Evolutionary conservation across 139 green algal genomes (phyloP), one percentile per base, ranked within the genome.

Genomic region (Haematococcus lacustris): DNA sequence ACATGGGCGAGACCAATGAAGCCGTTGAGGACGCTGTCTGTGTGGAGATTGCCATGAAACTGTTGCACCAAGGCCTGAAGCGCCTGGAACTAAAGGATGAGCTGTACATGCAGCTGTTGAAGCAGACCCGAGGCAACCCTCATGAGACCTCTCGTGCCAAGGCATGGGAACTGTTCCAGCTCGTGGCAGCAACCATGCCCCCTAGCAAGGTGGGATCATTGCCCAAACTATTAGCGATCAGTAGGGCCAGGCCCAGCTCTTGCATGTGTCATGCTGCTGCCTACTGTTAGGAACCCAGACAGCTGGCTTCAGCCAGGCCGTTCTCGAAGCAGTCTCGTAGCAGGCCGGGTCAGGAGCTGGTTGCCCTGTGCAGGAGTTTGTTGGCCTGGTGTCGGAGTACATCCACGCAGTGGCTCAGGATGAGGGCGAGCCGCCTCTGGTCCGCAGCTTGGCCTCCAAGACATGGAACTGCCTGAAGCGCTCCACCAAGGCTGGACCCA

Each of bases 21-120:
- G 60, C 32, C 37, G 34, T 88, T 37, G 76, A 72, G 1, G 39
- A 66, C 26, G 69, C 75, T 0, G 41, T 68, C 41, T 65, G 76
- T 25, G 40, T 88, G 17, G 91, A 96, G 64, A 85, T 94, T 38
- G 85, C 82, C 0, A 89, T 94, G 84, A 98, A 97, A 84, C 84
- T 98, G 66, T 75, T 97, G 69, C 91, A 97, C 71, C 88, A 94
- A 73, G 90, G 85, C 25, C 73, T 97, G 23, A 95, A 96, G 76
- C 79, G 90, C 2, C 74, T 85, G 5, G 94, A 98, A 85, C 88
- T 98, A 34, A 87, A 88, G 13, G 94, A 98, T 72, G 94, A 98
- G 88, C 80, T 98, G 47, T 91, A 88, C 76, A 89, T 90, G 82
- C 85, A 89, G 75, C 84, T 98, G 25, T 67, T 97, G 4, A 97